Conservation (phyloP, 2,329 filamentous ascomycete species). For the Elsinoe arachidis region DNA sequence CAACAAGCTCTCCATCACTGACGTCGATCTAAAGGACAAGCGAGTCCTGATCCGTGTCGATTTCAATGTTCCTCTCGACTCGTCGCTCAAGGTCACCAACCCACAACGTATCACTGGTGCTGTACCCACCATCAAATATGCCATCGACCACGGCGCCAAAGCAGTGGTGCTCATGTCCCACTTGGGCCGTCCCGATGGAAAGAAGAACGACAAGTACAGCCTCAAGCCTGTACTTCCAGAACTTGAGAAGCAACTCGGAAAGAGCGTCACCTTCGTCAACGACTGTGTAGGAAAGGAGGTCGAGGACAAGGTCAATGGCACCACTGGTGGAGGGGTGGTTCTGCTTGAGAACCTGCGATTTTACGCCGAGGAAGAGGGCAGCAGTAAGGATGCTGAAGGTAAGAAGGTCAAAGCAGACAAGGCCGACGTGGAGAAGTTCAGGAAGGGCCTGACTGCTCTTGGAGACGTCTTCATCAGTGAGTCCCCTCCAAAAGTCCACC, state of each 20-base stretch:
- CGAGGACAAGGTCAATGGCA: conserved; percentile 80
- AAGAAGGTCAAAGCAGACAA: conserved; percentile 99
- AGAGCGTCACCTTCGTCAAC: conserved; percentile 73
- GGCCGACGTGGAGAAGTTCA: conserved; percentile 82
- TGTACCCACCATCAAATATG: conserved; percentile 36
- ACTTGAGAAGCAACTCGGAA: conserved; percentile 64
- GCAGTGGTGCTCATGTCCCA: conserved; percentile 96
- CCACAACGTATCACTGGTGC: conserved; percentile 96
- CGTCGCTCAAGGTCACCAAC: conserved; percentile 82
- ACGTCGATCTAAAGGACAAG: conserved; percentile 97
- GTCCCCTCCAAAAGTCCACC: conserved; percentile 30
- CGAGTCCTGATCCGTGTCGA: conserved; percentile 96
- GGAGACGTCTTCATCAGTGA: conserved; percentile 94
- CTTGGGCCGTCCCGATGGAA: conserved; percentile 88
- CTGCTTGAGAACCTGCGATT: conserved; percentile 97
- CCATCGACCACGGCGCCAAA: conserved; percentile 36
- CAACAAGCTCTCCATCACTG: conserved; percentile 94
- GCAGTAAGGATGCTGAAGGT: conserved; percentile 82
- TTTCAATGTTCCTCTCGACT: conserved; percentile 98
- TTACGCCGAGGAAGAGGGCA: conserved; percentile 96
- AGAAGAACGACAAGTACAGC: conserved; percentile 85
- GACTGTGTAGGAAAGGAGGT: conserved; percentile 87
- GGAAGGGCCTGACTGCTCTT: conserved; percentile 86
- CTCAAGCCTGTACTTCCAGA: conserved; percentile 79
- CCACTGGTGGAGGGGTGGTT: conserved; percentile 71